Evolutionary conservation across 306 rosid species (phyloP), one percentile per base, ranked within the genome.

Genomic region (Medicago ruthenica): DNA sequence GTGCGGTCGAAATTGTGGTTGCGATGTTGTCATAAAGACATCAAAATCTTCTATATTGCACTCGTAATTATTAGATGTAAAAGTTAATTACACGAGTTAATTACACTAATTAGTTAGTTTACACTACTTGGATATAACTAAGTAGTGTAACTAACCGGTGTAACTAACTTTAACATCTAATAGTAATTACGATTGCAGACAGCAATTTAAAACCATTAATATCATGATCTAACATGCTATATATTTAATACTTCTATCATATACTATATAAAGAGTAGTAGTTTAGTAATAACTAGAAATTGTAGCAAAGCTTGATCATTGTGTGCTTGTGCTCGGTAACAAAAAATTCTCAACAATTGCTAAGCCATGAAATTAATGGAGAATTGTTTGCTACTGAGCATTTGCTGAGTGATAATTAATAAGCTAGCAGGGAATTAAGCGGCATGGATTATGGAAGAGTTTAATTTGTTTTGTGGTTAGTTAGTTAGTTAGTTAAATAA

Each of bases 301-400:
- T 48, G 2, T 14, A 48, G 7, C 37, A 34, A 34, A 34, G 37
- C 37, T 34, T 34, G 37, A 34, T 34, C 37, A 34, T 34, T 34
- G 37, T 34, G 37, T 34, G 73, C 87, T 87, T 79, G 88, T 93
- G 94, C 90, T 90, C 90, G 24, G 89, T 86, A 87, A 82, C 37
- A 89, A 90, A 93, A 82, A 80, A 84, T 86, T 90, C 94, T 89
- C 92, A 68, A 45, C 53, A 41, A 69, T 34, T 34, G 7, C 7
- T 34, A 34, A 34, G 37, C 37, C 37, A 34, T 34, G 37, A 34
- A 34, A 34, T 34, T 34, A 34, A 34, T 34, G 37, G 88, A 90
- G 92, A 87, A 81, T 70, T 87, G 84, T 90, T 88, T 90, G 94
- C 63, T 86, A 85, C 76, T 48, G 92, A 93, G 92, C 93, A 90